Percentiles rank a stretch among this genome's conserved stretches.
Evolutionary conservation across 345 rosid genomes (phyloP).

Genomic region (Eucalyptus polyanthemos): DNA sequence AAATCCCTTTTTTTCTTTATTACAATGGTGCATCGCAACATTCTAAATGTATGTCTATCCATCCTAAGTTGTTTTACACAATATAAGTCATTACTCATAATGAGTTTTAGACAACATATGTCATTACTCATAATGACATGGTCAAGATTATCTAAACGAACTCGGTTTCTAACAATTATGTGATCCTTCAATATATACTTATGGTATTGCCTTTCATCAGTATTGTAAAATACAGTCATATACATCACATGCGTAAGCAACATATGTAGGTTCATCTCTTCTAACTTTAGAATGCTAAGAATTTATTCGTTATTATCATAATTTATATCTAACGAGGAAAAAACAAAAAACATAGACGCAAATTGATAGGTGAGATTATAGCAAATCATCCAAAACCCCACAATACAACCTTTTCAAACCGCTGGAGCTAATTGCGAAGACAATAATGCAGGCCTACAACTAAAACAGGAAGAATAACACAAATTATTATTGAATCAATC

Average conservation of each 20-base stretch:
- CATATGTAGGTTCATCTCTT: neutral
- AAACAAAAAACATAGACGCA: neutral
- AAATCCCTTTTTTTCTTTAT: neutral
- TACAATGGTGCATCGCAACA: neutral
- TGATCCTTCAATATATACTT: neutral
- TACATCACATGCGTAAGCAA: neutral
- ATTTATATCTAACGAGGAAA: neutral
- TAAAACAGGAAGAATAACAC: neutral
- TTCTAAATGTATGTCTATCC: neutral
- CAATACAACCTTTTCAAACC: neutral
- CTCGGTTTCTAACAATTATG: neutral
- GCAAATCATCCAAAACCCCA: neutral
- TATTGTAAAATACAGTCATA: neutral
- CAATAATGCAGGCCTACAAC: neutral
- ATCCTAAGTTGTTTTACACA: neutral
- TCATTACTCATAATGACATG: too few species aligned
- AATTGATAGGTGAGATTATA: neutral
- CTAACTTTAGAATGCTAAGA: neutral
- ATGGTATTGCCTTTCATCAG: neutral
- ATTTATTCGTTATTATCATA: neutral
- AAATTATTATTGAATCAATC: neutral
- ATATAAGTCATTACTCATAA: neutral
- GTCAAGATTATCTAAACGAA: neutral
- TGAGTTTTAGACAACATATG: too few species aligned
- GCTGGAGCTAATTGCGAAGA: neutral